A percentile compares a stretch with the other conserved stretches of the same genome.
phyloP scores from a whole-genome alignment of 2,329 filamentous ascomycete species.

The Ophiostoma angusticollis region DNA sequence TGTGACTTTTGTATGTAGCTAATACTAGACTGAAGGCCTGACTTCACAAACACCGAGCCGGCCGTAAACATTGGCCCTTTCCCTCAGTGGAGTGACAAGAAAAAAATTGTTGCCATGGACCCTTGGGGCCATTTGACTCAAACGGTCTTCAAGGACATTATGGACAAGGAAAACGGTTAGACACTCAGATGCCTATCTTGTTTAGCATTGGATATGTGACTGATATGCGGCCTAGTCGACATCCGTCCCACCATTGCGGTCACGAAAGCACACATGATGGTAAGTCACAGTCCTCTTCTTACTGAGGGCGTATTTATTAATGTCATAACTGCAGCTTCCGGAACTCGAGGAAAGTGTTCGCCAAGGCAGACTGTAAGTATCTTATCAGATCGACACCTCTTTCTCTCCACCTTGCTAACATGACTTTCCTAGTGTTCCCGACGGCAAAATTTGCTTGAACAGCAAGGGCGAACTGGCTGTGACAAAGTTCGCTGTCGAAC shows the following conservation, averaged over 20 bases:
- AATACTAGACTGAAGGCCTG: slow-evolving; percentile 28
- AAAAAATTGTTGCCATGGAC: slow-evolving; percentile 97
- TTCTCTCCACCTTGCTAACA: too few species aligned
- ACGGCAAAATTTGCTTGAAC: slow-evolving; percentile 87
- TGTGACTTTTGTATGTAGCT: neutral
- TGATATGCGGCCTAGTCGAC: slow-evolving; percentile 40
- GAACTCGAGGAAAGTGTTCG: slow-evolving; percentile 84
- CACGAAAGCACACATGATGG: slow-evolving; percentile 86
- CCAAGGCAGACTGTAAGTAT: slow-evolving; percentile 52
- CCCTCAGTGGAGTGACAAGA: slow-evolving; percentile 74
- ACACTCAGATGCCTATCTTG: too few species aligned
- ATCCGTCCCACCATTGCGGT: slow-evolving; percentile 85
- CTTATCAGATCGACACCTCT: too few species aligned
- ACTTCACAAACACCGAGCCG: slow-evolving; percentile 68
- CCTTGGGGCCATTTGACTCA: slow-evolving; percentile 80
- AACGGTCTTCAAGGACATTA: slow-evolving; percentile 69
- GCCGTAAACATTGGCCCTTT: slow-evolving; percentile 83
- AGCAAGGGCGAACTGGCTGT: slow-evolving; percentile 77
- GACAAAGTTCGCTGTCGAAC: slow-evolving; percentile 94
- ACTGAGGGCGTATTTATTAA: neutral
- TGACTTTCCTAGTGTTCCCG: slow-evolving; percentile 35
- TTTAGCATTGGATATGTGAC: neutral
- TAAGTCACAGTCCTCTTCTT: slow-evolving; percentile 11
- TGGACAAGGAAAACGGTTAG: slow-evolving; percentile 57
- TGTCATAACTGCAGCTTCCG: slow-evolving; percentile 42